phyloP scores from a whole-genome alignment of 140 eudicot genomes.

The Flaveria floridana region DNA sequence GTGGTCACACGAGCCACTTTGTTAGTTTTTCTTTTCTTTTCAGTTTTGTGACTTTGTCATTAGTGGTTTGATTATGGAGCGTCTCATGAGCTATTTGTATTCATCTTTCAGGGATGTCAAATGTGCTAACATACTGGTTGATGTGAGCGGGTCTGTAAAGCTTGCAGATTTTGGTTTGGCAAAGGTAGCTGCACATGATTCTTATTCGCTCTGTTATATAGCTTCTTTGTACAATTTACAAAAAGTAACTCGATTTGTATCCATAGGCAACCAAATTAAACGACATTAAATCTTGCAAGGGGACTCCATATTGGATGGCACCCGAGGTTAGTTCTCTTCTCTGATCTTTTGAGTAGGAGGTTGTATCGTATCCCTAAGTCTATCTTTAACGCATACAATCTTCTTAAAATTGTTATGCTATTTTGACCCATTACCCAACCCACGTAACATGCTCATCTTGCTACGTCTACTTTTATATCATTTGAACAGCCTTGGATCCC shows the following conservation, averaged over 20 bases:
- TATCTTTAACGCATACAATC: neutral
- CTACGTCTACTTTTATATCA: neutral
- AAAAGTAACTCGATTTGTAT: conserved; percentile 24
- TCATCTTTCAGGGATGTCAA: conserved; percentile 67
- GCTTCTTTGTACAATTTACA: conserved; percentile 7
- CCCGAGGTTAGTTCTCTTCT: conserved; percentile 67
- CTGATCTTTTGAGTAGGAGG: neutral
- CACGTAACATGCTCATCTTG: neutral
- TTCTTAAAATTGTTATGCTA: neutral
- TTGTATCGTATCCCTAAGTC: neutral
- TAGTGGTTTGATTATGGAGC: neutral
- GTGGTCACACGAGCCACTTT: conserved; percentile 14
- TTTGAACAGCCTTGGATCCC: neutral
- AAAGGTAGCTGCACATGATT: conserved; percentile 48
- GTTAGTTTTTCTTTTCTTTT: neutral
- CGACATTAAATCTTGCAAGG: conserved; percentile 78
- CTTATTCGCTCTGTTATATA: neutral
- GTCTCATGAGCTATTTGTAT: conserved; percentile 14
- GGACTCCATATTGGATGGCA: conserved; percentile 93
- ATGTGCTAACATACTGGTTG: conserved; percentile 92
- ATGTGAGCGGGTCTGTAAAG: conserved; percentile 75
- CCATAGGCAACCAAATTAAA: conserved; percentile 62
- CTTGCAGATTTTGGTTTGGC: conserved; percentile 99
- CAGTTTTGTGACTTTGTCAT: neutral
- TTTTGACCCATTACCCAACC: conserved; percentile 8